Evolutionary conservation across 768 basidiomycete genomes (phyloP).

Genomic region (Daedaleopsis sinensis): DNA sequence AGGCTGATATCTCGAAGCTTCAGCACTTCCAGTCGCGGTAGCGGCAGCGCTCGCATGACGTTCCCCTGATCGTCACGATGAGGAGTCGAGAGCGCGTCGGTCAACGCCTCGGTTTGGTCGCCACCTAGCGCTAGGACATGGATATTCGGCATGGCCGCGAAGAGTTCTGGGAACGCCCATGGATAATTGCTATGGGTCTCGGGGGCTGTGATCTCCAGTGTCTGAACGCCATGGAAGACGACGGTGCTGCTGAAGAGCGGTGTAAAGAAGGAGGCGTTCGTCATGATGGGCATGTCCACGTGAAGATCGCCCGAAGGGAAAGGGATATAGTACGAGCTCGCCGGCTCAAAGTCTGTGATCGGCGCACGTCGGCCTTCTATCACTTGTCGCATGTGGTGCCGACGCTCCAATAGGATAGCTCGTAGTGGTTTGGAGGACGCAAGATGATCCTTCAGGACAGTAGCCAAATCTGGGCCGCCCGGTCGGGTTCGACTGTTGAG

Average conservation of each 20-base stretch:
- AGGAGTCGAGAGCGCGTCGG: slow-evolving; percentile 1
- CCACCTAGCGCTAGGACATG: neutral
- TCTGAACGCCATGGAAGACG: neutral
- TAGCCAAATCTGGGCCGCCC: neutral
- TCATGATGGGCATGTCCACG: neutral
- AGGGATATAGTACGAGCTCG: too few species aligned
- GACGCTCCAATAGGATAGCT: neutral
- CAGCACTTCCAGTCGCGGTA: slow-evolving; percentile 1
- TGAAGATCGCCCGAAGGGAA: too few species aligned
- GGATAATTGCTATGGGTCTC: too few species aligned
- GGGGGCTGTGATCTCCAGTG: neutral
- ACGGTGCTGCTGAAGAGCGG: neutral
- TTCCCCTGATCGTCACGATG: neutral
- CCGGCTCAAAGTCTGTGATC: too few species aligned
- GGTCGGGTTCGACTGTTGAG: neutral
- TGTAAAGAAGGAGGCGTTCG: neutral
- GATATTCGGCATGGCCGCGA: slow-evolving; percentile 11
- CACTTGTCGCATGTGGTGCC: neutral
- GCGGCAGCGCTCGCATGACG: neutral
- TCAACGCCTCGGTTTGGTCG: slow-evolving; percentile 6
- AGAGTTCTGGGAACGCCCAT: slow-evolving; percentile 14
- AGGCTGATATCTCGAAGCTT: neutral
- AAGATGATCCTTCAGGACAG: neutral
- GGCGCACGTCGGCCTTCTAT: neutral
- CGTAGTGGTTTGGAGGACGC: neutral